Base-by-base conservation (phyloP, 441 rosid genomes). In the Populus hybrid region DNA sequence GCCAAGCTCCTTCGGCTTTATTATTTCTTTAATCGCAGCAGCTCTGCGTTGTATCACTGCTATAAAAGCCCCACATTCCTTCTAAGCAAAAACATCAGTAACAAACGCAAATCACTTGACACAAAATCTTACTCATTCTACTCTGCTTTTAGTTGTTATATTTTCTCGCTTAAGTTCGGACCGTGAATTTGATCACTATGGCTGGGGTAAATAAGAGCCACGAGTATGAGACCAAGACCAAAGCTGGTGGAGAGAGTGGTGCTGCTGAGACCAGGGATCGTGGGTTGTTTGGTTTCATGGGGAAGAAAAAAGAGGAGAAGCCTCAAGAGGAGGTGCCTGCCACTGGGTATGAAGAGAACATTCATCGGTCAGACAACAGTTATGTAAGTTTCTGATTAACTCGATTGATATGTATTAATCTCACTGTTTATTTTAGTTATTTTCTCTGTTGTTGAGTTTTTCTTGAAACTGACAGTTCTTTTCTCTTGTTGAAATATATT, bases 281-380 rank as follows among this genome's bases (percentile, higher is more conserved):
- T 0, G 97, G 98, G 38, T 0, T 91, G 75, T 88, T 92, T 76
- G 93, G 88, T 85, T 90, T 92, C 89, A 3, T 90, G 83, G 76
- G 84, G 82, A 89, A 88, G 81, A 87, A 90, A 70, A 84, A 90
- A 75, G 89, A 88, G 36, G 86, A 26, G 28, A 26, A 26, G 28
- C 28, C 28, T 26, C 28, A 90, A 75, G 89, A 88, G 36, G 86
- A 84, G 74, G 87, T 87, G 80, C 80, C 87, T 64, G 86, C 59
- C 28, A 8, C 88, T 0, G 88, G 90, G 85, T 90, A 90, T 61
- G 85, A 88, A 34, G 84, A 88, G 73, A 95, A 95, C 76, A 89
- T 87, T 77, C 93, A 85, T 82, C 87, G 92, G 75, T 82, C 93
- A 4, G 76, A 70, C 78, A 90, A 93, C 78, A 90, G 93, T 85